Conservation (phyloP, 2,329 filamentous ascomycete species). For the Sodiomyces alkalinus region DNA sequence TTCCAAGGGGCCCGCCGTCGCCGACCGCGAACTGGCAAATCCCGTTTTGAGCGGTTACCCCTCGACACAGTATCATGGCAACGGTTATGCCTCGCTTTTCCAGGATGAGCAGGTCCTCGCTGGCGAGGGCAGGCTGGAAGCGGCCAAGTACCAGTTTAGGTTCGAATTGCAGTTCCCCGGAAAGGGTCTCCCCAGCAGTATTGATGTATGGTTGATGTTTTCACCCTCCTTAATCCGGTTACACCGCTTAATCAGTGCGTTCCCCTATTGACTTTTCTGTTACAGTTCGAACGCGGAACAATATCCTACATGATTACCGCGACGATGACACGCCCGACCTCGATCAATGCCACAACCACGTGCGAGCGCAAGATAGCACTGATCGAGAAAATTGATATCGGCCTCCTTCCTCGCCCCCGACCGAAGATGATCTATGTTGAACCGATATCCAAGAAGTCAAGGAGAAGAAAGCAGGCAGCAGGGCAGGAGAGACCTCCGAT, state of each 20-base stretch:
- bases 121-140: constrained; percentile 59
- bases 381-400: constrained; percentile 73
- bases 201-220: constrained; percentile 74
- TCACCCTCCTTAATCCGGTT: too few relatives aligned
- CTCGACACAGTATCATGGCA: constrained; percentile 47
- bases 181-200: constrained; percentile 69
- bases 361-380: constrained; percentile 72
- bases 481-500: constrained; percentile 26
- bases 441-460: constrained; percentile 59
- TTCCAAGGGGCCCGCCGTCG: constrained; percentile 51
- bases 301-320: constrained; percentile 85
- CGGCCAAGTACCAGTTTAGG: constrained; percentile 65
- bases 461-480: constrained; percentile 33
- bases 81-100: constrained; percentile 67
- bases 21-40: constrained; percentile 31
- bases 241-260: neutral
- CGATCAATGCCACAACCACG: constrained; percentile 64
- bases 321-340: constrained; percentile 75
- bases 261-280: too few relatives aligned
- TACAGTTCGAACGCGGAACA: constrained; percentile 84
- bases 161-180: constrained; percentile 58
- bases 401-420: constrained; percentile 55
- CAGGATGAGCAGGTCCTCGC: constrained; percentile 71
- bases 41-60: constrained; percentile 22
- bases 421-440: constrained; percentile 77